These are phyloP conservation scores for Yarrowia sp. DNA, from an alignment of 805 yeast genomes.

Conservation along the genomic window DNA sequence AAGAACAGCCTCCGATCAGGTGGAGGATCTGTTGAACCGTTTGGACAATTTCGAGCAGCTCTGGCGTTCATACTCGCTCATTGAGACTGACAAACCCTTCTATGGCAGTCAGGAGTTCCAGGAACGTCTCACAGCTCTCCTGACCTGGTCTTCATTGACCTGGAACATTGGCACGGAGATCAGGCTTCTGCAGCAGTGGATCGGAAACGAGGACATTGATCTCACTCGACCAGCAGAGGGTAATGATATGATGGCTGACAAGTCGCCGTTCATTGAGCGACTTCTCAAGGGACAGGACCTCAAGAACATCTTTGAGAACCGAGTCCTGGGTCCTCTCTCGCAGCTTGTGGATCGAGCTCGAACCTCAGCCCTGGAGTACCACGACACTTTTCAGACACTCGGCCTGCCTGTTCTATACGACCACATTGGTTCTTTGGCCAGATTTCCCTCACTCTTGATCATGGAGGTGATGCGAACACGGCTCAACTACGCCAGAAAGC, in stretches of 20 bases:
- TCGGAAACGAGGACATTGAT: constrained; percentile 81
- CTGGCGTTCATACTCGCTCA: constrained; percentile 83
- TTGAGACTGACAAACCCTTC: constrained; percentile 70
- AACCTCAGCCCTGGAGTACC: constrained; percentile 67
- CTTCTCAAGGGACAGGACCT: constrained; percentile 69
- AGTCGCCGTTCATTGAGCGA: constrained; percentile 79
- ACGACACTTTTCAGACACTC: constrained; percentile 66
- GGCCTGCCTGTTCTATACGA: constrained; percentile 78
- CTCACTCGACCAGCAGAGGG: constrained; percentile 55
- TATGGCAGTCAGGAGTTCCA: constrained; percentile 70
- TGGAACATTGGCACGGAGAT: constrained; percentile 70
- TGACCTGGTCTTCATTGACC: constrained; percentile 82
- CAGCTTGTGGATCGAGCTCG: constrained; percentile 87
- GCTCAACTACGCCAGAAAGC: constrained; percentile 74
- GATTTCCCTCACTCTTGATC: constrained; percentile 80
- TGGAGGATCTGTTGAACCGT: constrained; percentile 62
- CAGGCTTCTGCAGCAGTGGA: constrained; percentile 72
- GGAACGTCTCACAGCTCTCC: constrained; percentile 73
- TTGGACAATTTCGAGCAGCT: constrained; percentile 72
- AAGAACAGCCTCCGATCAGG: constrained; percentile 58
- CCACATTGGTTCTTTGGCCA: constrained; percentile 64
- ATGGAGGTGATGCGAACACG: constrained; percentile 79
- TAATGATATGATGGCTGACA: constrained; percentile 59
- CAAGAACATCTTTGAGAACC: constrained; percentile 63
- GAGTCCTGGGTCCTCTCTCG: constrained; percentile 70